Evolutionary conservation across 441 rosid species (phyloP).

Genomic region (Viola pubescens): DNA sequence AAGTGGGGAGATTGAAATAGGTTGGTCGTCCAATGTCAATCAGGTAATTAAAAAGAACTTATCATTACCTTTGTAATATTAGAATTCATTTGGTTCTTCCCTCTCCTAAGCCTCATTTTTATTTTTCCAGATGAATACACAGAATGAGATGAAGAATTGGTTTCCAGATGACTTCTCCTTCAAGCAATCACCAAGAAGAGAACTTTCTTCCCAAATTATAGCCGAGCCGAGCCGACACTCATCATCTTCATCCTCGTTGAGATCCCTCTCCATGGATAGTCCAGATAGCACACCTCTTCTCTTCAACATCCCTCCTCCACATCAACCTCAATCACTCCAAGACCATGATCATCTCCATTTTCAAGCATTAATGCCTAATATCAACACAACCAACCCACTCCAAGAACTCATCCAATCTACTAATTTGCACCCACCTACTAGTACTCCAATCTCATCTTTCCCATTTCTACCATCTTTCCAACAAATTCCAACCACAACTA

Average conservation of each 20-base stretch:
- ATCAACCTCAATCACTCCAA: constrained; percentile 7
- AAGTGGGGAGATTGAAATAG: constrained; percentile 81
- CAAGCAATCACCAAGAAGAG: constrained; percentile 25
- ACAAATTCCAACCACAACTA: not conserved
- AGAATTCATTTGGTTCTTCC: not conserved
- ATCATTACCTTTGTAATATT: too few relatives aligned
- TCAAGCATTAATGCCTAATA: not conserved
- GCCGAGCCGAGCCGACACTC: constrained; percentile 30
- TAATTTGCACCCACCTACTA: not conserved
- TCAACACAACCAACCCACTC: not conserved
- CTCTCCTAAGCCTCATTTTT: too few relatives aligned
- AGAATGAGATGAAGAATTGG: constrained; percentile 42
- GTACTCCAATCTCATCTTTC: not conserved
- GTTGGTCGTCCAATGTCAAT: constrained; percentile 36
- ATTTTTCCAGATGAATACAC: constrained; percentile 39
- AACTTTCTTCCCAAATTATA: constrained; percentile 22
- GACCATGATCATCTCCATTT: not conserved
- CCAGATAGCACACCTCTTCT: constrained; percentile 51
- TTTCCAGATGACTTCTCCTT: constrained; percentile 43
- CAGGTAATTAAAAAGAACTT: constrained; percentile 29
- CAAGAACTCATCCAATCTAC: not conserved
- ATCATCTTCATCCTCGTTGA: constrained; percentile 61
- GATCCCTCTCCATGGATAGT: constrained; percentile 52
- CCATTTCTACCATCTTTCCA: not conserved
- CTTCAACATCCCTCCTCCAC: constrained; percentile 30